Base-by-base conservation (phyloP, 139 green algal species). In the Tetraselmis striata region DNA sequence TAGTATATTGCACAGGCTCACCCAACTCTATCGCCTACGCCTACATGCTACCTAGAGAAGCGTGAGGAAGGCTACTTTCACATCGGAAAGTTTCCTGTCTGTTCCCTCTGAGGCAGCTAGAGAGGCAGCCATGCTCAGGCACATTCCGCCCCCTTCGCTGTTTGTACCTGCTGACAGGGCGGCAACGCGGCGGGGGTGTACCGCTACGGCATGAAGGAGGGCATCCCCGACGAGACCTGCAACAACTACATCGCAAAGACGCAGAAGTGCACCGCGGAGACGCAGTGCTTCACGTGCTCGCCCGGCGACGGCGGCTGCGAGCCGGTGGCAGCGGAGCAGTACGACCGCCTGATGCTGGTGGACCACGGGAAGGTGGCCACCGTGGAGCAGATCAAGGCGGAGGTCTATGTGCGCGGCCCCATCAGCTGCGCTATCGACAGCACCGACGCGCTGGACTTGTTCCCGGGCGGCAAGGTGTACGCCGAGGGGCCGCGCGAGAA, bases 181-280 rank as follows among this genome's bases (percentile, higher is more conserved):
- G 45, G 79, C 26, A 79, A 85, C 24, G 84, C 85, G 45, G 80
- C 76, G 59, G 28, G 11, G 11, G 82, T 88, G 59, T 87, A 88
- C 59, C n/a, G 27, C 22, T 88, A 85, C 82, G 84, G 76, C 28
- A 27, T 31, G 22, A 18, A 45, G 28, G 28, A 84, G 18, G 82
- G 94, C n/a, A 92, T 97, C 30, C 91, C 92, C 29, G 90, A 94
- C 59, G 94, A 98, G 81, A 96, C 91, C 1, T 98, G 95, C 93
- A 94, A 96, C 87, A 89, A 91, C 1, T 98, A 96, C 83, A 78
- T 88, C 79, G 92, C 91, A 29, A 76, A 83, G 27, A 85, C 93
- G 80, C 86, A 91, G 78, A 77, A 80, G 79, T 92, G 88, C 80
- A 80, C 59, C 58, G 77, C 83, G 28, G 76, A 82, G 29, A 86